Evolutionary conservation across 306 rosid species (phyloP).

Genomic region (Glycine soja): DNA sequence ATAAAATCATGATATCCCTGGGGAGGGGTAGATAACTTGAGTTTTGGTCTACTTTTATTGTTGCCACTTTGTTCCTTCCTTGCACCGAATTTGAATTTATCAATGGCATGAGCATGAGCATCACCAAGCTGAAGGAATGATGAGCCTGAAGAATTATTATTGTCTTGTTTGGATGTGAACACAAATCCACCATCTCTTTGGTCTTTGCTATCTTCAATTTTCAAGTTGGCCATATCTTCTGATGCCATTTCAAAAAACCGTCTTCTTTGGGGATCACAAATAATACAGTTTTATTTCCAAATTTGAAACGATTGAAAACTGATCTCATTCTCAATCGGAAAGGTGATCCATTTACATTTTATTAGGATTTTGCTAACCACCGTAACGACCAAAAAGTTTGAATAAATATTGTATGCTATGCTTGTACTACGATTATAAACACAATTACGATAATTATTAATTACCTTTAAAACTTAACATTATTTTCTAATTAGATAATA

Average conservation of each 20-base stretch:
- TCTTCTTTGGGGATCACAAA: background rate
- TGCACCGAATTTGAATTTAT: conserved; percentile 15
- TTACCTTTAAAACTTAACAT: too few species aligned
- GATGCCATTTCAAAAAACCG: conserved; percentile 22
- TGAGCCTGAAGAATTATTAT: background rate
- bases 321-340: background rate
- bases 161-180: background rate
- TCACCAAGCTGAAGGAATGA: background rate
- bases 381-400: too few species aligned
- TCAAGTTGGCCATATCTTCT: background rate
- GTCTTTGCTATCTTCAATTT: conserved; percentile 4
- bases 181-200: conserved; percentile 13
- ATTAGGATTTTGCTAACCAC: background rate
- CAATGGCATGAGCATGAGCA: background rate
- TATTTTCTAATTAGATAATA: too few species aligned
- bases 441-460: too few species aligned
- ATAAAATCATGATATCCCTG: background rate
- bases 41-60: background rate
- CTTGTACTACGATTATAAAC: too few species aligned
- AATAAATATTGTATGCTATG: too few species aligned
- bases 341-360: too few species aligned
- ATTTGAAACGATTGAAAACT: too few species aligned
- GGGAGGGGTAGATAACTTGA: background rate
- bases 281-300: background rate
- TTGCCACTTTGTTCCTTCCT: conserved; percentile 19